phyloP scores from a whole-genome alignment of 2,329 filamentous ascomycete species.

The Westerdykella aurantiaca region DNA sequence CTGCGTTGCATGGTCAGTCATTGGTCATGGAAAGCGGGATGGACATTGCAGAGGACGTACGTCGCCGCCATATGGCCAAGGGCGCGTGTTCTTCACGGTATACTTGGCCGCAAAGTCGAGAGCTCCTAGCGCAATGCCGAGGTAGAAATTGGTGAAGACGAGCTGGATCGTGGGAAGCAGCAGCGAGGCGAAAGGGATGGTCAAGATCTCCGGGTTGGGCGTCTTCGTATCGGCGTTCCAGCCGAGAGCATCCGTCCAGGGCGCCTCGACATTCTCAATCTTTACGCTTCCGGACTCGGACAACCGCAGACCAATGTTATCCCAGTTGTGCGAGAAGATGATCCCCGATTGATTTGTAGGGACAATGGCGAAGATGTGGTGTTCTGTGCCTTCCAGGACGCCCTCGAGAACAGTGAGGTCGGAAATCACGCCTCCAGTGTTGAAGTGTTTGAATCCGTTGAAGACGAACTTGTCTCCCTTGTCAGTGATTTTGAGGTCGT shows the following conservation, averaged over 20 bases:
- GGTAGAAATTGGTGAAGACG: constrained; percentile 61
- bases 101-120: constrained; percentile 53
- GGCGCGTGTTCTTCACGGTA: constrained; percentile 51
- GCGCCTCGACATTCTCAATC: constrained; percentile 52
- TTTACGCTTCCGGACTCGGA: constrained; percentile 60
- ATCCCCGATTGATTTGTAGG: constrained; percentile 55
- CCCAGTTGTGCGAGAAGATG: constrained; percentile 56
- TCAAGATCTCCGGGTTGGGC: constrained; percentile 47
- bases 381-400: constrained; percentile 51
- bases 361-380: constrained; percentile 60
- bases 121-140: constrained; percentile 57
- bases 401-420: constrained; percentile 63
- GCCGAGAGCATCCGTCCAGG: constrained; percentile 58
- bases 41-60: constrained; percentile 6
- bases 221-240: constrained; percentile 51
- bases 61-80: constrained; percentile 61
- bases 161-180: constrained; percentile 60
- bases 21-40: too few species aligned
- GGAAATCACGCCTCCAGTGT: constrained; percentile 61
- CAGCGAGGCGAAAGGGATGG: constrained; percentile 52
- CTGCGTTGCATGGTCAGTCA: constrained; percentile 7
- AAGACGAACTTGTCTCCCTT: constrained; percentile 54
- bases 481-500: constrained; percentile 52
- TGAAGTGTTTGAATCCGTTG: constrained; percentile 61
- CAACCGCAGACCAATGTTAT: constrained; percentile 58